phyloP scores from a whole-genome alignment of 768 basidiomycete genomes.

The Terana coerulea region DNA sequence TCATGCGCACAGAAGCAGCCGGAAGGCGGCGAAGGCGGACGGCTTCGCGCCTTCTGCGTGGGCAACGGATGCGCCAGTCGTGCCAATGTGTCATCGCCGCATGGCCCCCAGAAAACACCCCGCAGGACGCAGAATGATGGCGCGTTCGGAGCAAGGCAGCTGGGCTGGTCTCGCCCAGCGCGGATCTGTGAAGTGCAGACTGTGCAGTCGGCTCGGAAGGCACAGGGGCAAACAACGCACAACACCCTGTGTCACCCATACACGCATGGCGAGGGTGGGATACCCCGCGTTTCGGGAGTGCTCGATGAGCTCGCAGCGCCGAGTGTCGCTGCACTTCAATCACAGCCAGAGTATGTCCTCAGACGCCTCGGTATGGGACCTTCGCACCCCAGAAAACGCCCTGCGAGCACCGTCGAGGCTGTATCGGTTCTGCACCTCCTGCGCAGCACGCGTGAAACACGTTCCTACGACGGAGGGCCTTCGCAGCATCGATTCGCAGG shows the following conservation, averaged over 20 bases:
- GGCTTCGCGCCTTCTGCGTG: no score
- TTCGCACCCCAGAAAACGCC: not conserved
- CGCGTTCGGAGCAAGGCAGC: not conserved
- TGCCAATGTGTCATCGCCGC: no score
- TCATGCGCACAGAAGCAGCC: no score
- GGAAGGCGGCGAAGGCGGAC: no score
- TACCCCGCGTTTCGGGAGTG: not conserved
- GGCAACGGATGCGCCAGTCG: no score
- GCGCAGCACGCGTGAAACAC: conserved; percentile 1
- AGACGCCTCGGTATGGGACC: not conserved
- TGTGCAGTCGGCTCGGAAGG: no score
- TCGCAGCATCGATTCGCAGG: not conserved
- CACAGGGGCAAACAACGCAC: no score
- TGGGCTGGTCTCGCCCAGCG: no score
- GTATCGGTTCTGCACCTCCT: not conserved
- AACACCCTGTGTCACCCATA: not conserved
- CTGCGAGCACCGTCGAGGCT: not conserved
- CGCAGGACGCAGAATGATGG: not conserved
- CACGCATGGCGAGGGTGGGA: not conserved
- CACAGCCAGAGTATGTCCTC: no score
- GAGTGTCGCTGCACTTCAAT: not conserved
- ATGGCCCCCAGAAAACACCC: not conserved
- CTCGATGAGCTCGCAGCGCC: not conserved
- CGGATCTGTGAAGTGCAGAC: no score
- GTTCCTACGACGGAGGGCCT: not conserved